These are phyloP conservation scores for Lachnellula occidentalis DNA, from an alignment of 2,329 filamentous ascomycete species.

Conservation along the genomic window DNA sequence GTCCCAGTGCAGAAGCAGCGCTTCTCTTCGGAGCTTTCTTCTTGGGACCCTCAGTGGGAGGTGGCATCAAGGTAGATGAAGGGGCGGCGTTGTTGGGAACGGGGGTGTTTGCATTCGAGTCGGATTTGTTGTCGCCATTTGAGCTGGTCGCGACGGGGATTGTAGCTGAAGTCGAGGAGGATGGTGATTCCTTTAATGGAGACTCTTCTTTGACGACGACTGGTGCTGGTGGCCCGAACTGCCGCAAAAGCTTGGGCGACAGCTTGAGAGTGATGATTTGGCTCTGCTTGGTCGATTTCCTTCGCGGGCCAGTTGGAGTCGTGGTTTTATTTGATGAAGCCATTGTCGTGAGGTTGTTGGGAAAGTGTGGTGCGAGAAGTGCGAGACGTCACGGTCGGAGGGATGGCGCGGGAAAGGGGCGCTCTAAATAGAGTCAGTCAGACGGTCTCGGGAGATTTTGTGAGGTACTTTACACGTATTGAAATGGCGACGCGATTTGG, in stretches of 20 bases:
- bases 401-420: background rate
- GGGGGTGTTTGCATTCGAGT: slow-evolving; percentile 56
- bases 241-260: slow-evolving; percentile 44
- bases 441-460: background rate
- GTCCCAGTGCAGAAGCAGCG: slow-evolving; percentile 54
- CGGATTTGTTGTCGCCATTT: slow-evolving; percentile 51
- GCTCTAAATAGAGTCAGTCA: background rate
- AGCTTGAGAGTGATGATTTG: slow-evolving; percentile 50
- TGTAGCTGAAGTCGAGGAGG: slow-evolving; percentile 34
- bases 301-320: slow-evolving; percentile 14
- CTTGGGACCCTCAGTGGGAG: slow-evolving; percentile 57
- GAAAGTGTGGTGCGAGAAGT: slow-evolving; percentile 1
- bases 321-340: slow-evolving; percentile 21
- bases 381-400: background rate
- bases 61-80: slow-evolving; percentile 50
- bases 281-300: slow-evolving; percentile 28
- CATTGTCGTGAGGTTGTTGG: slow-evolving; percentile 17
- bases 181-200: slow-evolving; percentile 35
- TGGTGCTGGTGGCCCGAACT: slow-evolving; percentile 41
- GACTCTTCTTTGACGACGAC: slow-evolving; percentile 36
- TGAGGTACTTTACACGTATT: background rate
- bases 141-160: slow-evolving; percentile 34
- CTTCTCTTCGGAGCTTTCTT: slow-evolving; percentile 71
- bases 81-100: slow-evolving; percentile 50
- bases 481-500: background rate